Base-by-base conservation (phyloP, 805 yeast species). In the Candida gorgasii region DNA sequence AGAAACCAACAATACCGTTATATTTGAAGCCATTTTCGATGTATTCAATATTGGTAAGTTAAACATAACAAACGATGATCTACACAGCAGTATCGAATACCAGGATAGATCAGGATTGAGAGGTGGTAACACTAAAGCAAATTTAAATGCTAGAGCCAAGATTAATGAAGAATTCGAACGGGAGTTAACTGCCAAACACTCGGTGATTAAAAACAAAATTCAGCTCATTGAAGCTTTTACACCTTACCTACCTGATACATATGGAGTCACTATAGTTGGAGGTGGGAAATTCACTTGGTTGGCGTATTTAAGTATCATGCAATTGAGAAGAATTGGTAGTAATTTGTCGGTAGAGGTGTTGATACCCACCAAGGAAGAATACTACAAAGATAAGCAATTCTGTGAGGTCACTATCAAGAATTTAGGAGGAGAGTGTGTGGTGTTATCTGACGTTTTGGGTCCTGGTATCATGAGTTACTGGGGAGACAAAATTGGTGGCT, bases 211-310 rank as follows among this genome's bases (percentile, higher is more conserved):
- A 13, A n/a, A 30, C 8, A 33, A 19, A n/a, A 17, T 39, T 12
- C 7, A 30, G 6, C 15, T 24, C 13, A 22, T 30, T 6, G 19
- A 23, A 30, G 2, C 20, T 4, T 27, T 28, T 7, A 18, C 17
- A 4, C 40, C 40, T 14, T 37, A 37, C 12, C 9, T 28, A 18
- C 8, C 18, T 4, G 28, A 22, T 15, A 23, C 8, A 14, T 37
- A 27, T 28, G 42, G 42, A 6, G 36, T 39, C 9, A 80, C 76
- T 12, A 55, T 76, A 26, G 76, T 77, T 32, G 82, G 83, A 8
- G 78, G 82, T n/a, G 78, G 75, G 1, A 57, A 68, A 49, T 78
- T 65, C 52, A 63, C 72, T 29, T 75, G 81, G 79, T 62, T 78
- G 33, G 61, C 79, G 4, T 65, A 70, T 47, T 51, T 78, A 23